These are phyloP conservation scores for Phytopythium aichiense DNA, from an alignment of 352 stramenopile species.

Conservation along the genomic window DNA sequence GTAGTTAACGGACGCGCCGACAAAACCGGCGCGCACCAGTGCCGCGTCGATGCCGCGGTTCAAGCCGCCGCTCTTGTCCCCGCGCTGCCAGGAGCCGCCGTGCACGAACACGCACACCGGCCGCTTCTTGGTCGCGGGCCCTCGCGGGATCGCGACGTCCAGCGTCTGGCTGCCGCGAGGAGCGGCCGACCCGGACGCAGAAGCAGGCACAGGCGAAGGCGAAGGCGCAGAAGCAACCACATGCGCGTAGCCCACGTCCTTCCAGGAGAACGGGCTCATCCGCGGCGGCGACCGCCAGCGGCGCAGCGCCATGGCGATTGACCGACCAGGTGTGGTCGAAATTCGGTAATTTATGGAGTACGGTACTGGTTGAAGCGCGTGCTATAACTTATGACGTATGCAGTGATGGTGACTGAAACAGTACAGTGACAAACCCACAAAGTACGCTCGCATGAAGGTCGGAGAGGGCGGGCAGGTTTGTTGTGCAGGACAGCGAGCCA, in stretches of 20 bases:
- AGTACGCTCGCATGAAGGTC: not conserved
- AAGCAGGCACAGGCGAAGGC: too few species aligned
- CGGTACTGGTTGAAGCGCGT: not conserved
- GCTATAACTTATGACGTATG: not conserved
- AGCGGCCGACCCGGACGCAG: constrained; percentile 5
- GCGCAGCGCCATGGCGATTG: constrained; percentile 3
- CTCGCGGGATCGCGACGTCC: constrained; percentile 60
- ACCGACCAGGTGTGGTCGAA: not conserved
- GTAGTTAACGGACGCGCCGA: constrained; percentile 80
- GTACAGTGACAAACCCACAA: not conserved
- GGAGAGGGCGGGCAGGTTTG: not conserved
- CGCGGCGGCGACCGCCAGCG: constrained; percentile 23
- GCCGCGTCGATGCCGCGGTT: constrained; percentile 61
- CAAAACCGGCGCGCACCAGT: constrained; percentile 43
- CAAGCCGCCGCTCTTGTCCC: constrained; percentile 65
- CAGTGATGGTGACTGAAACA: not conserved
- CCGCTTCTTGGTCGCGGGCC: constrained; percentile 24
- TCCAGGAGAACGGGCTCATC: constrained; percentile 15
- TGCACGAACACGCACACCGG: constrained; percentile 81
- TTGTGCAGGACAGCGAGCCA: not conserved
- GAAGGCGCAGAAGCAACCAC: too few species aligned
- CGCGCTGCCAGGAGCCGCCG: constrained; percentile 79
- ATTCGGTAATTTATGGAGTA: not conserved
- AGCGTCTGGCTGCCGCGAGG: constrained; percentile 47
- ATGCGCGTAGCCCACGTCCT: constrained; percentile 63